These are phyloP conservation scores for Vicia faba DNA, from an alignment of 306 rosid genomes.

Conservation along the genomic window DNA sequence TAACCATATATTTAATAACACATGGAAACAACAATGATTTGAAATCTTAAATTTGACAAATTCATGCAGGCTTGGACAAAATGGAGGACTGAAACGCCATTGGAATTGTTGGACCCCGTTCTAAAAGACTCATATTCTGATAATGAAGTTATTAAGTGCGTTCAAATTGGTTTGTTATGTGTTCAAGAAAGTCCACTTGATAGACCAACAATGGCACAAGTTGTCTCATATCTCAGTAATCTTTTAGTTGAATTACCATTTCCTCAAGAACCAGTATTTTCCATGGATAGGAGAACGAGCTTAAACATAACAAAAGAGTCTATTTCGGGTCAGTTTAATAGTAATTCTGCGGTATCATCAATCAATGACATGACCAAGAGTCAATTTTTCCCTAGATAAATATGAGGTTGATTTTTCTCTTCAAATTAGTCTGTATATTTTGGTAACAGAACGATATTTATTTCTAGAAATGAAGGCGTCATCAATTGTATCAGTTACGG, in stretches of 20 bases:
- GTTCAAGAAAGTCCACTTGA: conserved; percentile 37
- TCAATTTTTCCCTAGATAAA: conserved; percentile 25
- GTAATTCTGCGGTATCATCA: conserved; percentile 23
- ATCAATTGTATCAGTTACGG: not conserved
- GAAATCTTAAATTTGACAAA: conserved; percentile 4
- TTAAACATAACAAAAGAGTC: conserved; percentile 1
- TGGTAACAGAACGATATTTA: not conserved
- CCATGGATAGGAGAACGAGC: conserved; percentile 3
- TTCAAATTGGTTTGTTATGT: conserved; percentile 36
- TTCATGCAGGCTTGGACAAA: conserved; percentile 52
- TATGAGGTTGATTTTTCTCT: not conserved
- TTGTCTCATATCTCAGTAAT: conserved; percentile 25
- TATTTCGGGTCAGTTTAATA: conserved; percentile 11
- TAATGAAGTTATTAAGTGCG: conserved; percentile 44
- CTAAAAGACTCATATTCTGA: conserved; percentile 31
- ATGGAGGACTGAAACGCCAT: conserved; percentile 40
- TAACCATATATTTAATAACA: not conserved
- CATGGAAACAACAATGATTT: not conserved
- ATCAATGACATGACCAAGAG: conserved; percentile 36
- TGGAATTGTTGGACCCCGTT: conserved; percentile 46
- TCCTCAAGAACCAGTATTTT: conserved; percentile 37
- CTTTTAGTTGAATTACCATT: conserved; percentile 27
- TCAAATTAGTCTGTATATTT: conserved; percentile 3
- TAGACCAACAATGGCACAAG: conserved; percentile 36
- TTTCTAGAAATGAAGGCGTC: not conserved